Evolutionary conservation across 2,329 filamentous ascomycete species (phyloP), one percentile per base, ranked within the genome.

Genomic region (Graphilbum ipis-grandicollis): DNA sequence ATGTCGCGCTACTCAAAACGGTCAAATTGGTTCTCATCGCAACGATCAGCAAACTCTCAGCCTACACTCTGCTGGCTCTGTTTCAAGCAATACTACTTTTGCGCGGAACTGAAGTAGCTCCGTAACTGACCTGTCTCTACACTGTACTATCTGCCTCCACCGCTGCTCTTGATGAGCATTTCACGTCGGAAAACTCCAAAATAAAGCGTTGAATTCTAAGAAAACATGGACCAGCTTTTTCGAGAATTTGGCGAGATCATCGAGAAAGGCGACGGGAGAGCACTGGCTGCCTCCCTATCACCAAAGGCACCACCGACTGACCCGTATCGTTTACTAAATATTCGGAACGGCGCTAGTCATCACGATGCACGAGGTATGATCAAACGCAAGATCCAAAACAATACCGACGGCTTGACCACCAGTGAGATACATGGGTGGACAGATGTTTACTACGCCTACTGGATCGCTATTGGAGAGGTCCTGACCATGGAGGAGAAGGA

Each of bases 381-480:
- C 37, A 75, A 76, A 39, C 75, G 80, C 50, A 66, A 90, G 39
- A 71, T 88, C 41, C 60, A 63, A 40, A 73, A 77, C 45, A 73
- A 66, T 46, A 66, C 65, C 38, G 58, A 62, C 19, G 56, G 62
- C 36, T 53, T 84, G 19, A 59, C 65, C n/a, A 66, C 71, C 30
- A 68, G 75, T 30, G 83, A 93, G 58, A 62, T 72, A 19, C 70
- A 67, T 40, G 78, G 76, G n/a, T 98, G 90, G 90, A 65, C 78
- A 1, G 86, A 93, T 29, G 75, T 96, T 22, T 93, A 86, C 51
- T 62, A 68, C 26, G 65, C 72, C 17, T 93, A 86, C 52, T 94
- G 86, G 84, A 84, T 79, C 48, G 81, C 82, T 19, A 59, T 80
- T 29, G 76, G 75, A 23, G 76, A 82, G 47, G 68, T 94, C 21